Base-by-base conservation (phyloP, 225 moss, liverwort and hornwort species). In the Takakia lepidozioides region DNA sequence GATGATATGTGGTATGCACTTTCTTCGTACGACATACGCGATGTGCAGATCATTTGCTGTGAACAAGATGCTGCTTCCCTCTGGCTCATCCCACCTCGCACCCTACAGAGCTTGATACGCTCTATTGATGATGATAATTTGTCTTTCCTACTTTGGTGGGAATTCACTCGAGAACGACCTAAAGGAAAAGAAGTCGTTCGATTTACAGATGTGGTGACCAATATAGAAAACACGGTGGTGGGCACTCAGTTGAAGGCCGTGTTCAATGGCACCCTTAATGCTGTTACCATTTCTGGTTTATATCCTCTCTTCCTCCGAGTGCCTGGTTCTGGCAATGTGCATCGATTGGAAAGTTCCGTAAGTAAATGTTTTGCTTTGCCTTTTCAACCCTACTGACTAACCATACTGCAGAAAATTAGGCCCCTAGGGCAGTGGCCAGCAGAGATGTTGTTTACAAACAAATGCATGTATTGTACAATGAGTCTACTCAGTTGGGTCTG, bases 31-130 rank as follows among this genome's bases (percentile, higher is more conserved):
- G 72, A 67, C 28, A 42, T 38, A 28, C 72, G 61, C 27, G 72
- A 72, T 38, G 48, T 62, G 34, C 72, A 72, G 52, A 30, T 72
- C 17, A 42, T 72, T 17, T 72, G 72, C 43, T 72, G 72, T 53
- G 66, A 66, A 35, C 61, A 36, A 30, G 66, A 72, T 38, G 65
- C 67, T 24, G 72, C 65, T 9, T 27, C 56, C 10, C 61, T 72
- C 1, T 72, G 72, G 72, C 65, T 50, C 18, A 52, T 72, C 19
- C 72, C 72, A 25, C 61, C 72, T 11, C 46, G 51, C n/a, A 61
- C 72, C 26, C 57, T 72, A 10, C 55, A 62, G 14, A 66, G 57
- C 46, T 51, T 72, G 28, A 72, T 72, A 6, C 40, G 34, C 19
- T 66, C 66, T 4, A 67, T 72, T 19, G 47, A 62, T 19, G 57